Evolutionary conservation across 805 yeast species (phyloP), one percentile per base, ranked within the genome.

Genomic region (Kurtzmaniella fragi): DNA sequence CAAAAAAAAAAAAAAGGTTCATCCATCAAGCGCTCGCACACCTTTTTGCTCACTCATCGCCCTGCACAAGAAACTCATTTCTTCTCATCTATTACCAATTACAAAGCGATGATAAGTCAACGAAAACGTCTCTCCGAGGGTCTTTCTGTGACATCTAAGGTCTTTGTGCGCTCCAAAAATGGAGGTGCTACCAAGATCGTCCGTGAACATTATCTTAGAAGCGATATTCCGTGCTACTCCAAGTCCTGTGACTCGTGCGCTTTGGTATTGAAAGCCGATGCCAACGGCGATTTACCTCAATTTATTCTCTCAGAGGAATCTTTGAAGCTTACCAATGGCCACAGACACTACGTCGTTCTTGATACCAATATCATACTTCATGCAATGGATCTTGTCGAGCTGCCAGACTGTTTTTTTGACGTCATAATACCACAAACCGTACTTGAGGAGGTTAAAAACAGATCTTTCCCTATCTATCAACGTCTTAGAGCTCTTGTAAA

Each of bases 401-500:
- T 79, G 51, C 71, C 71, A 15, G 72, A 75, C 25, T 82, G 85
- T 39, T 86, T 93, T 54, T 82, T 74, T 53, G 98, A 93, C 61
- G 96, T 90, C 13, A 82, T 93, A 41, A 67, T 93, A n/a, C 96
- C 98, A 1, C 99, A 93, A 58, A 84, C 95, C 5, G 97, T 88
- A 2, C 68, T 93, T 28, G 97, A 95, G 49, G 98, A 93, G 60
- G 96, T 91, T 8, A 78, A 87, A 47, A 88, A 88, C 56, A 73
- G 82, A 53, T 86, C 95, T 37, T 78, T 81, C 53, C 96, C 99
- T 3, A 81, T 91, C 14, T 93, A 90, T 58, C 80, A 85, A 52
- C 74, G 99, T 56, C 62, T 91, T 35, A 74, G 97, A 52, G 76
- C 84, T 2, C 65, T 93, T 14, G 80, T 86, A 25, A 82, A 85